phyloP scores from a whole-genome alignment of 2,329 filamentous ascomycete genomes.

The Paraconiothyrium sp. region DNA sequence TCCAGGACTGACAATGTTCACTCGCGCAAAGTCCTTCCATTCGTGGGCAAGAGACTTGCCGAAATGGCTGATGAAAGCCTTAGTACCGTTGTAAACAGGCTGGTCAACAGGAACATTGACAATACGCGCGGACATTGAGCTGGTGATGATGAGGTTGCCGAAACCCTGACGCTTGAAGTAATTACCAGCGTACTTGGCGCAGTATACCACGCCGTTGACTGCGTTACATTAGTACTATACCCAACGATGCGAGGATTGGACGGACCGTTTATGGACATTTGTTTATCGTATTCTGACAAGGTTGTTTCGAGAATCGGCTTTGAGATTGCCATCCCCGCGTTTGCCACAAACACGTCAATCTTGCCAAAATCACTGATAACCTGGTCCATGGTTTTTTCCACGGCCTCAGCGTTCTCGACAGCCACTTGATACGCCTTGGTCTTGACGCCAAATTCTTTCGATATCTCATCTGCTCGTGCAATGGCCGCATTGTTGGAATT shows the following conservation, averaged over 20 bases:
- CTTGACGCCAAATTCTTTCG: conserved; percentile 54
- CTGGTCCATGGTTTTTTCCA: conserved; percentile 65
- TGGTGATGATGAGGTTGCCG: conserved; percentile 71
- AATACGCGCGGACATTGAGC: conserved; percentile 76
- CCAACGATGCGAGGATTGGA: neutral
- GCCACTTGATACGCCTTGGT: conserved; percentile 72
- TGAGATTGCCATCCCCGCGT: conserved; percentile 69
- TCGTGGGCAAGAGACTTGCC: conserved; percentile 70
- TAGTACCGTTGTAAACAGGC: conserved; percentile 55
- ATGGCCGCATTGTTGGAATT: conserved; percentile 63
- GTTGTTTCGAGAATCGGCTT: conserved; percentile 62
- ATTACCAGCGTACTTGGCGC: conserved; percentile 53
- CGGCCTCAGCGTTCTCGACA: conserved; percentile 61
- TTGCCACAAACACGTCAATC: conserved; percentile 72
- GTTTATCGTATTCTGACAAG: neutral
- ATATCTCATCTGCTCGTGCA: neutral
- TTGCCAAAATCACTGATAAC: conserved; percentile 75
- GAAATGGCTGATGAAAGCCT: conserved; percentile 71
- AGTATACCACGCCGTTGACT: conserved; percentile 63
- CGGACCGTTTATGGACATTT: conserved; percentile 1
- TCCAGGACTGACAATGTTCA: conserved; percentile 71
- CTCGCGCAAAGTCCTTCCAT: conserved; percentile 72
- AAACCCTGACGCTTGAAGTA: conserved; percentile 55
- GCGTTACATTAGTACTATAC: neutral
- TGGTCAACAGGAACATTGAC: conserved; percentile 82